phyloP scores from a whole-genome alignment of 2,329 filamentous ascomycete species.

The Gaeumannomyces tritici region DNA sequence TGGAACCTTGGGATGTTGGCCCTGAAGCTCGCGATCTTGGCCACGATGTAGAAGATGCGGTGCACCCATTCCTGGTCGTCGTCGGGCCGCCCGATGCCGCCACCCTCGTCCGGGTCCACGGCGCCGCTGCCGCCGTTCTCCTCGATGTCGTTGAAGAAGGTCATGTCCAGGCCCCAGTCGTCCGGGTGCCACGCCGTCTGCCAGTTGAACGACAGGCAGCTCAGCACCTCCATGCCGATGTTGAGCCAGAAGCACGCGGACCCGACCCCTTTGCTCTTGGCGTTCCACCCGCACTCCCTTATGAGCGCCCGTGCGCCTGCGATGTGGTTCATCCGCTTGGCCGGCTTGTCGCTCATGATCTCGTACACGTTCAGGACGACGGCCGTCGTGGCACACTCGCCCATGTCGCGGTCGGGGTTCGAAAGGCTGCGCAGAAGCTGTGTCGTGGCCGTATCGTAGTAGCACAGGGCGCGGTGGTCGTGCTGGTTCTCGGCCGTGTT shows the following conservation, averaged over 20 bases:
- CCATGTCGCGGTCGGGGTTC: conserved; percentile 74
- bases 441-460: conserved; percentile 79
- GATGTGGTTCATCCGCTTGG: conserved; percentile 82
- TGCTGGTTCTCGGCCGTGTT: conserved; percentile 51
- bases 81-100: conserved; percentile 29
- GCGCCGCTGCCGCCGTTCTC: conserved; percentile 7
- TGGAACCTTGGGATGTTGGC: conserved; percentile 56
- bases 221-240: conserved; percentile 81
- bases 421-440: conserved; percentile 68
- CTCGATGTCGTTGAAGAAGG: conserved; percentile 34
- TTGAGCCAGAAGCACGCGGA: conserved; percentile 93
- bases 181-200: conserved; percentile 82
- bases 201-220: conserved; percentile 81
- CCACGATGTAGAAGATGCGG: conserved; percentile 79
- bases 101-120: not conserved
- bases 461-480: conserved; percentile 68
- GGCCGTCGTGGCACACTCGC: conserved; percentile 78
- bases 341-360: conserved; percentile 74
- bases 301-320: conserved; percentile 77
- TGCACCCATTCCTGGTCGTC: conserved; percentile 78
- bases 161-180: conserved; percentile 78
- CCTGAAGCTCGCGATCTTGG: conserved; percentile 79
- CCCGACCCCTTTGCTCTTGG: conserved; percentile 66
- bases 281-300: conserved; percentile 84
- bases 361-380: conserved; percentile 89